Evolutionary conservation across 2,329 filamentous ascomycete genomes (phyloP).

Genomic region (Geoglossum cookeanum): DNA sequence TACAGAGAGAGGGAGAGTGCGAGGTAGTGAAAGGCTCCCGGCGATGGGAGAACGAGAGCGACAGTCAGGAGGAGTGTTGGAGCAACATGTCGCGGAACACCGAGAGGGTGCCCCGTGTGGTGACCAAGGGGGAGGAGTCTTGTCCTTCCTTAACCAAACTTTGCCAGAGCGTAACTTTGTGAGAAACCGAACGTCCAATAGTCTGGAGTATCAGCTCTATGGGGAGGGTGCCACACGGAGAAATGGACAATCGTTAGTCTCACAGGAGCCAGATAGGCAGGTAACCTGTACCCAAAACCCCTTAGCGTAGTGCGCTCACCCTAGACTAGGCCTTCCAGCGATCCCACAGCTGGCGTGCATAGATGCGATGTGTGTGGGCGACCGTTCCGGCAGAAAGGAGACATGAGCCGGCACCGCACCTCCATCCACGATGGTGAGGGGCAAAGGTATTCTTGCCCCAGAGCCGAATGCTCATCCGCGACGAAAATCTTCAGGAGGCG

Average conservation of each 20-base stretch:
- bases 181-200: background rate
- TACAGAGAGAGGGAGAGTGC: background rate
- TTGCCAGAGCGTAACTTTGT: no score
- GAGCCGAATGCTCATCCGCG: background rate
- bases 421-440: background rate
- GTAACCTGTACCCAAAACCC: background rate
- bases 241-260: background rate
- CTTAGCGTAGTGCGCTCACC: background rate
- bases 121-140: no score
- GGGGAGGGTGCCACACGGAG: background rate
- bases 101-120: no score
- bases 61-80: no score
- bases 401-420: background rate
- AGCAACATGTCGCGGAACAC: no score
- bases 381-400: background rate
- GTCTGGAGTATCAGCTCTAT: background rate
- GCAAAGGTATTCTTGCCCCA: background rate
- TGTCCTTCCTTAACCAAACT: no score
- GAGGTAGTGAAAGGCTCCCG: background rate
- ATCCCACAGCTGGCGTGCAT: background rate
- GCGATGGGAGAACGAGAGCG: background rate
- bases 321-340: background rate
- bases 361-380: background rate
- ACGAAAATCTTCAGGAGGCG: background rate
- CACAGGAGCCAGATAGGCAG: background rate